Conservation (phyloP, 2,329 filamentous ascomycete species). For the Botrytis medusae region DNA sequence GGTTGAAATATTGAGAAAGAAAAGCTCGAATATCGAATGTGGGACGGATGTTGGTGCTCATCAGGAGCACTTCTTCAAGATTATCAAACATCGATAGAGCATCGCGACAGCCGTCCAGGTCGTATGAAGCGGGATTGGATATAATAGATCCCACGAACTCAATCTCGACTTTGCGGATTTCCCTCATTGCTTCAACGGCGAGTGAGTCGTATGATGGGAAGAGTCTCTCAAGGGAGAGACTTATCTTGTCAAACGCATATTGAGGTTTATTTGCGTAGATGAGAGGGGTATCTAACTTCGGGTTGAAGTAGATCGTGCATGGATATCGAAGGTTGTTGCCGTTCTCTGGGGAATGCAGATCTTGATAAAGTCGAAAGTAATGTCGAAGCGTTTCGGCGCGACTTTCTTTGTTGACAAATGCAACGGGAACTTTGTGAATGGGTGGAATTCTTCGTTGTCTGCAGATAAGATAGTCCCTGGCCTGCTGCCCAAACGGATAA, state of each 20-base stretch:
- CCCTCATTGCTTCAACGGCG: not conserved
- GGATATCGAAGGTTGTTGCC: not conserved
- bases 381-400: not conserved
- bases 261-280: not conserved
- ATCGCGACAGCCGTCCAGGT: not conserved
- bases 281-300: not conserved
- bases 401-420: not conserved
- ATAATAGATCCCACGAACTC: fast-evolving
- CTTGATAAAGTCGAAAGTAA: not conserved
- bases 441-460: too few relatives aligned
- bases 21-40: not conserved
- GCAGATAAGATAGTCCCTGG: not conserved
- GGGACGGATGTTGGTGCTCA: not conserved
- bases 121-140: not conserved
- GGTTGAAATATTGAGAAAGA: not conserved
- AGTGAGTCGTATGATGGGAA: not conserved
- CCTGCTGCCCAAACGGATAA: not conserved
- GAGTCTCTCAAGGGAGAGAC: not conserved
- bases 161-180: not conserved
- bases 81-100: not conserved
- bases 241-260: not conserved
- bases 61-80: not conserved
- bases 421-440: fast-evolving
- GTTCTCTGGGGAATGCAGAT: not conserved
- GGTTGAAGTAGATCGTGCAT: not conserved